These are phyloP conservation scores for Ceratocystis papillata DNA, from an alignment of 2,329 filamentous ascomycete species.

Conservation along the genomic window DNA sequence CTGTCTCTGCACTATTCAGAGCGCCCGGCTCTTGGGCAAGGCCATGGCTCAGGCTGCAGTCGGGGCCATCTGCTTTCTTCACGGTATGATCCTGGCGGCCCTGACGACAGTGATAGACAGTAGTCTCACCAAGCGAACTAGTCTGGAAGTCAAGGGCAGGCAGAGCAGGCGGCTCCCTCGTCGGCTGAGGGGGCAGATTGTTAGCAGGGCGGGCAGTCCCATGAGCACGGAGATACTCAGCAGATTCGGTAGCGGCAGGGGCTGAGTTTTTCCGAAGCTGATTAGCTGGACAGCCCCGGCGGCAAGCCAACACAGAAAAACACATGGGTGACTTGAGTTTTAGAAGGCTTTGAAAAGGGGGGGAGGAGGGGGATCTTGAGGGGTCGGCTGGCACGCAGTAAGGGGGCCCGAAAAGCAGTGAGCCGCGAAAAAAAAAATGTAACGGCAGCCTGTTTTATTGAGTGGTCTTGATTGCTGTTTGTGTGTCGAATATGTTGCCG, in stretches of 20 bases:
- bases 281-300: constrained; percentile 8
- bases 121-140: neutral
- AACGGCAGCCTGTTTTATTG: neutral
- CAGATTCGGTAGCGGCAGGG: neutral
- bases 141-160: constrained; percentile 17
- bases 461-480: neutral
- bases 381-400: neutral
- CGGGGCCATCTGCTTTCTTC: neutral
- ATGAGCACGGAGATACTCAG: neutral
- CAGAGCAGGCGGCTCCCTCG: constrained; percentile 10
- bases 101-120: neutral
- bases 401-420: neutral
- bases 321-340: neutral
- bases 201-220: neutral
- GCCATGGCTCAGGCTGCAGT: neutral
- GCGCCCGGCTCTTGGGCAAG: neutral
- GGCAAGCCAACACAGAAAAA: constrained; percentile 13
- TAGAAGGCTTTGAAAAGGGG: no score
- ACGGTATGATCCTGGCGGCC: neutral
- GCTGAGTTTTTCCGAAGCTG: neutral
- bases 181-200: neutral
- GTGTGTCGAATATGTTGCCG: neutral
- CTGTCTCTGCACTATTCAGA: neutral
- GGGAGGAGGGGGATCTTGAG: neutral
- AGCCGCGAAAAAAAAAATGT: neutral